Percentiles rank a stretch among this genome's conserved stretches.
Conservation (phyloP, 129 eudicot genomes). For the Tagetes patula region DNA sequence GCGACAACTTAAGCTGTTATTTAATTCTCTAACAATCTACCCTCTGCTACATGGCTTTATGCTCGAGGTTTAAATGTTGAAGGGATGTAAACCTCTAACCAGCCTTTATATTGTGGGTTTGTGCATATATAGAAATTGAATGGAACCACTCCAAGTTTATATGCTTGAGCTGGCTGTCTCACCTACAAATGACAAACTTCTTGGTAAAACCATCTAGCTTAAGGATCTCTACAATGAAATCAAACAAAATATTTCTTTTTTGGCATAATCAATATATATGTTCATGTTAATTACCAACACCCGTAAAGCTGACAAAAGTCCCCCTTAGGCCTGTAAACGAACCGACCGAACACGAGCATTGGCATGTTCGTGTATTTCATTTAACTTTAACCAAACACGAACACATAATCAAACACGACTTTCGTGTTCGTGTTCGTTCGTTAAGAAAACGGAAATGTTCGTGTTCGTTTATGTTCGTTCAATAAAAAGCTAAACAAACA, state of each 20-base stretch:
- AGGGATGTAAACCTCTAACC: neutral
- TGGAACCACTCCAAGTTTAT: neutral
- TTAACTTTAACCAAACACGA: too few species aligned
- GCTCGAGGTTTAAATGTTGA: neutral
- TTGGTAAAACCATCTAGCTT: neutral
- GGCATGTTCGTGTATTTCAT: too few species aligned
- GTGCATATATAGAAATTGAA: neutral
- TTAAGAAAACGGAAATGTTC: too few species aligned
- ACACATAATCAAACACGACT: too few species aligned
- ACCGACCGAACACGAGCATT: too few species aligned
- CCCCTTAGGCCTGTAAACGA: too few species aligned
- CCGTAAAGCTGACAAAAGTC: neutral
- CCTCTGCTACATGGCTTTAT: neutral
- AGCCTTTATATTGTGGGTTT: slow-evolving; percentile 9
- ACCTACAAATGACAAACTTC: neutral
- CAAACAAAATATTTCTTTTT: neutral
- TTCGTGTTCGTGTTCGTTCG: too few species aligned
- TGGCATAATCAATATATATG: neutral
- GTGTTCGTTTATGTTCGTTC: too few species aligned
- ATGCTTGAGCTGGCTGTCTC: neutral
- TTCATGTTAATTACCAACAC: neutral
- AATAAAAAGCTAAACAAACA: too few species aligned
- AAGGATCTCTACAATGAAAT: neutral
- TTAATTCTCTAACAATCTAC: too few species aligned
- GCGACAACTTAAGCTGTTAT: neutral